Percentiles rank a stretch among this genome's conserved stretches.
phyloP scores from a whole-genome alignment of 768 basidiomycete genomes.

The Kondoa malvinella region DNA sequence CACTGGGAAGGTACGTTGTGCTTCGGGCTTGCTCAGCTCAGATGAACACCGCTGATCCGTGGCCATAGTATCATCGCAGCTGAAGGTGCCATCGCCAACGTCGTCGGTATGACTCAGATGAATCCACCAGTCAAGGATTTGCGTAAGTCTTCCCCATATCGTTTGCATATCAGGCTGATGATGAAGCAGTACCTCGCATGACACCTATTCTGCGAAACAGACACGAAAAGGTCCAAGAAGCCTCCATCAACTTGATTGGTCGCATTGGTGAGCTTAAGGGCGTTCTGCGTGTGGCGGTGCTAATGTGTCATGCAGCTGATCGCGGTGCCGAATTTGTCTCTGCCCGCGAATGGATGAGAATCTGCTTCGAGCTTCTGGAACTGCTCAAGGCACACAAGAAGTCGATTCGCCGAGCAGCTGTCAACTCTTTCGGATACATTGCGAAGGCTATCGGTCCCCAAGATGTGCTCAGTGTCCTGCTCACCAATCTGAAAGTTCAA shows the following conservation, averaged over 20 bases:
- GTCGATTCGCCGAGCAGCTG: constrained; percentile 92
- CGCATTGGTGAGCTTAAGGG: constrained; percentile 50
- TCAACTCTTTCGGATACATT: constrained; percentile 98
- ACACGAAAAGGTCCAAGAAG: constrained; percentile 98
- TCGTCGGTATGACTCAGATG: constrained; percentile 99
- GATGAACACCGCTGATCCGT: background rate
- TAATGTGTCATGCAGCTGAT: constrained; percentile 45
- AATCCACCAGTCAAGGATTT: constrained; percentile 99
- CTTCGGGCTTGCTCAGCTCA: background rate
- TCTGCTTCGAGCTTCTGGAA: constrained; percentile 94
- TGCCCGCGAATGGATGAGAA: constrained; percentile 99
- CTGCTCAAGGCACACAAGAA: constrained; percentile 98
- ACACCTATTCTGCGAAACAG: constrained; percentile 98
- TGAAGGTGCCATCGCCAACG: constrained; percentile 95
- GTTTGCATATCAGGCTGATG: constrained; percentile 23
- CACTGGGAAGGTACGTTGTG: constrained; percentile 49
- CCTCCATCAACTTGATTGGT: constrained; percentile 97
- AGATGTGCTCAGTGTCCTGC: constrained; percentile 82
- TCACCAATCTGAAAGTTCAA: constrained; percentile 93
- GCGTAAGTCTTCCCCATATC: constrained; percentile 42
- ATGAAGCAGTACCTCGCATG: constrained; percentile 78
- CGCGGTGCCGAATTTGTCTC: constrained; percentile 98
- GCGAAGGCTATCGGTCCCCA: constrained; percentile 98
- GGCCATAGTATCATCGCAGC: constrained; percentile 83
- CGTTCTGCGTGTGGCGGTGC: background rate